A percentile compares a stretch with the other conserved stretches of the same genome.
phyloP scores from a whole-genome alignment of 23 red algal genomes.

The Porphyridium purpureum region DNA sequence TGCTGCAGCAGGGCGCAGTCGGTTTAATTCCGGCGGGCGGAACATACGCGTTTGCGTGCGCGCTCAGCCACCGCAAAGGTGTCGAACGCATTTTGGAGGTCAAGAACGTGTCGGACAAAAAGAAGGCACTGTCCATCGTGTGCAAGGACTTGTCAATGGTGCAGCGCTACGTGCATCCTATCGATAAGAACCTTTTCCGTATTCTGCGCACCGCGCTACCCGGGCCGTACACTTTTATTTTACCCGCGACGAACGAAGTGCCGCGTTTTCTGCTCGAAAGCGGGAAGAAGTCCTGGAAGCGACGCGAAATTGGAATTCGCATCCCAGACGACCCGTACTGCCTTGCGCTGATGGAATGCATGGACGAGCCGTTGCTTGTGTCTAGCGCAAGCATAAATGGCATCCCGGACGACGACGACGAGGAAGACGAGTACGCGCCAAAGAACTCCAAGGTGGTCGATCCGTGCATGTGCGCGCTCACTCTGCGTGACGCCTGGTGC shows the following conservation, averaged over 20 bases:
- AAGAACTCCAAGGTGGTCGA: no score
- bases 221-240: conserved; percentile 16
- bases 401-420: neutral
- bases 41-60: conserved; percentile 14
- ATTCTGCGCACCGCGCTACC: conserved; percentile 2
- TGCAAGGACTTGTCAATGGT: conserved; percentile 2
- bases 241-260: conserved; percentile 5
- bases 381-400: neutral
- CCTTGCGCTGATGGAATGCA: neutral
- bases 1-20: neutral
- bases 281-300: neutral
- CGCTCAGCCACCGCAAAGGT: conserved; percentile 1
- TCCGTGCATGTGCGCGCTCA: no score
- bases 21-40: conserved; percentile 9
- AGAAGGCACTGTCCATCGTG: conserved; percentile 6
- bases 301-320: neutral
- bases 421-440: neutral
- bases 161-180: conserved; percentile 1
- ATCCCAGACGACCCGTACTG: neutral
- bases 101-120: conserved; percentile 1
- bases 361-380: neutral
- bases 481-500: no score
- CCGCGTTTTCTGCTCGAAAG: conserved; percentile 9
- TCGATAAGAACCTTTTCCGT: conserved; percentile 1
- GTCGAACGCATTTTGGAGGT: conserved; percentile 7